Base-by-base conservation (phyloP, 192 early-diverging fungal species). In the Backusella luteola region DNA sequence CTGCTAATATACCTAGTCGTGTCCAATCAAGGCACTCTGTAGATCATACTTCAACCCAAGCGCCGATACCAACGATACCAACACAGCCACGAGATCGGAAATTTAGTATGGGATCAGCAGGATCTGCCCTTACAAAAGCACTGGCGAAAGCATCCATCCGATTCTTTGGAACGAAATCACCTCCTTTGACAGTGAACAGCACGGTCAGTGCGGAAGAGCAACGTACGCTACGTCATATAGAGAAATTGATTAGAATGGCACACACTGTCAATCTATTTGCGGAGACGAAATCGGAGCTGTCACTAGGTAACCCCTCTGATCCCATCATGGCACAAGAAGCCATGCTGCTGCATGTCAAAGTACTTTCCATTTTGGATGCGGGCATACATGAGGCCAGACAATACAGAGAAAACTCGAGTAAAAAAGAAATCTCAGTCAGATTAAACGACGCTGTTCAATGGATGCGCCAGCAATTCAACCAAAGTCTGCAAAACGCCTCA, bases 401-500 rank as follows among this genome's bases (percentile, higher is more conserved):
- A 52, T 88, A 87, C 77, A 84, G 91, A 90, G 72, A 73, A 26
- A 52, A 14, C 21, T 41, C 53, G 17, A 83, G 77, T 17, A 81
- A 79, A 2, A 82, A 81, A 49, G 81, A 85, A 4, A 76, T 73
- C 17, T 82, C 86, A 14, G 83, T 84, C 52, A 36, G 67, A n/a
- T 26, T 89, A 71, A 93, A 91, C 69, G 77, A 78, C 15, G 89
- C 85, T 3, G 95, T 98, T 26, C 93, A 96, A 76, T 98, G 95
- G 94, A 92, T 97, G 69, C 91, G 94, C 19, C 89, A 88, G 67
- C 90, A 92, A 72, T 99, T 96, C 77, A 96, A 99, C 81, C 92
- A 93, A 69, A 96, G 94, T 67, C 76, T 97, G 14, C 95, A 97
- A 29, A 86, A 90, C 2, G 97, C 96, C 4, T 63, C 56, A 0